A percentile compares a stretch with the other conserved stretches of the same genome.
Conservation (phyloP, 148 eudicot species). For the Rhododendron griersonianum region DNA sequence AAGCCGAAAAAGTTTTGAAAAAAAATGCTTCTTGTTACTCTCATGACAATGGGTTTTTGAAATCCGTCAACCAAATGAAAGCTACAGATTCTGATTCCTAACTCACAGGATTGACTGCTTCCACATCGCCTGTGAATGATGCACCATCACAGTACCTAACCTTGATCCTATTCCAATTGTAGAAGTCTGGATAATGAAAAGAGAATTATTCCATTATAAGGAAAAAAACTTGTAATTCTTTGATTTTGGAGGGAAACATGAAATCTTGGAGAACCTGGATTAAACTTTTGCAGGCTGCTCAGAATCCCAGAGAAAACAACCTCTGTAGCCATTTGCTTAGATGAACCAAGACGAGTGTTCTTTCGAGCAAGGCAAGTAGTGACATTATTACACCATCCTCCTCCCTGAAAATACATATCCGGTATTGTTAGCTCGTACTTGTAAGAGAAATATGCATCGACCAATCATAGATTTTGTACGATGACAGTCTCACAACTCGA, state of each 20-base stretch:
- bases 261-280: conserved; percentile 52
- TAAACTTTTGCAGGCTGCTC: conserved; percentile 41
- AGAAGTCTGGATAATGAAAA: conserved; percentile 53
- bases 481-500: not conserved
- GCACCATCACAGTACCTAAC: conserved; percentile 95
- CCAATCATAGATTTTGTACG: not conserved
- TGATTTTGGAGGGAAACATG: not conserved
- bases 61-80: not conserved
- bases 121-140: conserved; percentile 89
- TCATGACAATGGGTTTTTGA: not conserved
- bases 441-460: not conserved
- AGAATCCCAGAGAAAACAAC: conserved; percentile 73
- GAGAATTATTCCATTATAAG: not conserved
- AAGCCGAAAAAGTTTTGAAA: not conserved
- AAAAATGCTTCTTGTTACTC: not conserved
- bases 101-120: conserved; percentile 78
- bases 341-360: conserved; percentile 61
- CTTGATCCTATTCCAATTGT: conserved; percentile 90
- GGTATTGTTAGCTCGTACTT: not conserved
- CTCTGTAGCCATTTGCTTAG: conserved; percentile 49
- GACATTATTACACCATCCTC: conserved; percentile 88
- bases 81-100: not conserved
- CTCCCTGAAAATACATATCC: conserved; percentile 46
- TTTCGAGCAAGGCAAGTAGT: conserved; percentile 64
- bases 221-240: not conserved